Evolutionary conservation across 352 stramenopile genomes (phyloP), one percentile per base, ranked within the genome.

Genomic region (Ophiocytium majus): DNA sequence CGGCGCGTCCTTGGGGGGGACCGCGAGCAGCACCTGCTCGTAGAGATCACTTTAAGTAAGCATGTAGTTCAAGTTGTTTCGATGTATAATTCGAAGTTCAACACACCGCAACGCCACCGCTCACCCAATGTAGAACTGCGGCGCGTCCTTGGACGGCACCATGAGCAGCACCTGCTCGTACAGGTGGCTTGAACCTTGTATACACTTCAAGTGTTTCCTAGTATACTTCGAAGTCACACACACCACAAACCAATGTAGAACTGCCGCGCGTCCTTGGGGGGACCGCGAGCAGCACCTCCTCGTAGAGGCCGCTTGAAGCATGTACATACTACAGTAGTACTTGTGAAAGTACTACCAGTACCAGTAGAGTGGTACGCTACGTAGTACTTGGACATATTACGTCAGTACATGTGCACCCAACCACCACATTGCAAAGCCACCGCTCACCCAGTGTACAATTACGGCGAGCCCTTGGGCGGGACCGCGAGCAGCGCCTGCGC

Each of bases 221-320:
- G n/a, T n/a, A n/a, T n/a, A n/a, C n/a, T n/a, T n/a, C n/a, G n/a
- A n/a, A n/a, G n/a, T n/a, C 23, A 71, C 57, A 71, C 28, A 71
- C 28, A 28, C 23, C 23, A 23, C 23, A 23, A 71, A 19, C 74
- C 85, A 36, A 96, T 84, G 81, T 92, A 97, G 43, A 97, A 96
- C 66, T 96, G 94, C 0, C 89, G 84, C 57, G 89, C 89, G 63
- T 93, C 86, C 85, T 98, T 94, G 0, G 76, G 23, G 49, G 83
- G 83, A 83, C 83, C 78, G 17, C 78, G 17, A n/a, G 23, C 28
- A 23, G n/a, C 34, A 87, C 83, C 89, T 99, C 93, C 84, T 99
- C 95, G 87, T 97, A 99, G 32, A 99, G 90, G 86, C 99, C 97
- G 0, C 97, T 90, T 5, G 94, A n/a, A n/a, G n/a, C n/a, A n/a